Evolutionary conservation across 1,284 basidiomycete genomes (phyloP), one percentile per base, ranked within the genome.

Genomic region (Takashimella tepidaria): DNA sequence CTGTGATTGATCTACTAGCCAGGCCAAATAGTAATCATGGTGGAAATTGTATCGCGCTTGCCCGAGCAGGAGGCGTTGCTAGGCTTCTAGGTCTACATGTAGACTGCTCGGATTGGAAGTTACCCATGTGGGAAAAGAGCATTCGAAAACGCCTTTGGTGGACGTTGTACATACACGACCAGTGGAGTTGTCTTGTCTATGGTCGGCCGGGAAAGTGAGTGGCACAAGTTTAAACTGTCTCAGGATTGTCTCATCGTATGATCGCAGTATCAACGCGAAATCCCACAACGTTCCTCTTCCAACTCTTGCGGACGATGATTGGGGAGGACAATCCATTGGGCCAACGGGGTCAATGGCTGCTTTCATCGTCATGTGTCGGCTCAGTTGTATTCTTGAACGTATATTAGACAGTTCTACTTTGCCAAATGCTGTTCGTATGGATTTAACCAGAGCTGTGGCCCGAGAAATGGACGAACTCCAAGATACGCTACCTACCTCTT

Each of bases 131-230:
- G 74, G 74, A 76, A 53, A 50, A 62, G 3, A 60, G 54, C 13
- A 41, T 73, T 3, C 60, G 74, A 13, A 70, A 61, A 40, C 55
- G 73, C 6, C 52, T 76, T 2, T 75, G 68, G 67, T 76, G 74
- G 72, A 60, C 62, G 2, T 51, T 75, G 1, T 25, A 64, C 19
- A 55, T 68, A 13, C 67, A 72, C 25, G 74, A 75, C 59, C 70
- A 71, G 58, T 67, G 64, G 64, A 45, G 64, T 2, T 57, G 66
- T 0, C 56, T 67, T 0, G 41, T 70, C 3, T 63, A 63, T 43
- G 71, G 71, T 0, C 54, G 71, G 3, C 71, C 71, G 1, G 64
- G 63, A 51, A 62, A 65, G 66, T 65, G 37, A 37, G n/a, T n/a
- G n/a, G n/a, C n/a, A n/a, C n/a, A n/a, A n/a, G 31, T 37, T 37